Base-by-base conservation (phyloP, 768 basidiomycete genomes). In the Naganishia friedmannii region DNA sequence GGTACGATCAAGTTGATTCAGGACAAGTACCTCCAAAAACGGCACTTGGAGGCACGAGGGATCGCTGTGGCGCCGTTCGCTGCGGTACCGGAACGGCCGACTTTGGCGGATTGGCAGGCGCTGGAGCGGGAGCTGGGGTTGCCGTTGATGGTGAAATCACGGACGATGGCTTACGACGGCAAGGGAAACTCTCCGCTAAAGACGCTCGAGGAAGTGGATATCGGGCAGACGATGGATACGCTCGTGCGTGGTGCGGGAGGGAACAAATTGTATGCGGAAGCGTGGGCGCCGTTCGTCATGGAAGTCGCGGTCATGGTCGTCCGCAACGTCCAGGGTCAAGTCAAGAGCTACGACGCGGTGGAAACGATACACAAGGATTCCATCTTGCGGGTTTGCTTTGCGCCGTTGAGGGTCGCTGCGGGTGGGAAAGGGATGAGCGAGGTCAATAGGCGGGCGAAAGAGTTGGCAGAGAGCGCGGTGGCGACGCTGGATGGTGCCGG, bases 301-400 rank as follows among this genome's bases (percentile, higher is more conserved):
- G 96, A 98, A 80, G 88, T 97, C 39, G 93, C 96, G 0, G 93
- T 98, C 42, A 96, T 99, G 91, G 96, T 98, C 13, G 94, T 96
- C 1, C 88, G 91, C 39, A 88, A 89, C 19, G 84, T 84, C 7
- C 79, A 82, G 19, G 95, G 92, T 3, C 86, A 90, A 66, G 87
- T 93, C 2, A 79, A 81, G 53, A 90, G 90, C 5, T 98, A 99
- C 77, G 93, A 94, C 15, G 88, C 87, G 6, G 96, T 97, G 17
- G 93, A 99, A 82, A 98, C 96, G 0, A 84, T 97, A 8, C 96
- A 98, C 81, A 91, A 90, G 82, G 87, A 96, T 58, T 94, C 89
- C 76, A 89, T 98, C 53, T 93, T 95, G 76, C 90, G 97, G 75
- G 85, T 98, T 26, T 93, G 96, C 8, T 90, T 92, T 70, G 92